Percentiles rank a stretch among this genome's conserved stretches.
Conservation (phyloP, 2,329 filamentous ascomycete species). For the Fusarium praegraminearum region DNA sequence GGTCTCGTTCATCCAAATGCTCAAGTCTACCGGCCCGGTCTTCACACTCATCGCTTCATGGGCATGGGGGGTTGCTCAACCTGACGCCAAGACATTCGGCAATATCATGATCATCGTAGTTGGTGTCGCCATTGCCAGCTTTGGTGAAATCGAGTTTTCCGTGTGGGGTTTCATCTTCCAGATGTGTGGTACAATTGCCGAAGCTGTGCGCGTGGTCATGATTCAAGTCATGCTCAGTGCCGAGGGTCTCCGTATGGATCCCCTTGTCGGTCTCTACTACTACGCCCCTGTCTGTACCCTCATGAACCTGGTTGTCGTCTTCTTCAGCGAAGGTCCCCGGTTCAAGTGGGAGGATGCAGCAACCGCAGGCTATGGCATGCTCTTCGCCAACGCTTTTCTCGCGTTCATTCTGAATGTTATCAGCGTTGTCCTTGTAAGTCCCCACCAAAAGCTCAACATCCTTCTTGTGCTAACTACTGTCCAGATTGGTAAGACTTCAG, state of each 20-base stretch:
- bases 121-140: constrained; percentile 65
- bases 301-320: constrained; percentile 80
- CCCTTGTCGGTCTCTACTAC: constrained; percentile 89
- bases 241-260: constrained; percentile 86
- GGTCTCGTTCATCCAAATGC: constrained; percentile 78
- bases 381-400: constrained; percentile 79
- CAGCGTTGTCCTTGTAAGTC: constrained; percentile 84
- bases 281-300: constrained; percentile 86
- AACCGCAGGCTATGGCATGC: constrained; percentile 71
- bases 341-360: constrained; percentile 76
- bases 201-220: constrained; percentile 86
- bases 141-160: constrained; percentile 77
- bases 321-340: constrained; percentile 74
- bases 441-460: background rate
- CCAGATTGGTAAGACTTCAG: constrained; percentile 89
- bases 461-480: constrained; percentile 21
- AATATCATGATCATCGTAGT: constrained; percentile 66
- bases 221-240: constrained; percentile 84
- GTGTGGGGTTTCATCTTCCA: constrained; percentile 76
- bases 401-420: constrained; percentile 86
- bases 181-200: constrained; percentile 80
- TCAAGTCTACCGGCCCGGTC: constrained; percentile 76
- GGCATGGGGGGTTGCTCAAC: constrained; percentile 65
- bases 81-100: constrained; percentile 58
- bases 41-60: constrained; percentile 75